Conservation (phyloP, 345 rosid genomes). For the Gynandropsis gynandra region DNA sequence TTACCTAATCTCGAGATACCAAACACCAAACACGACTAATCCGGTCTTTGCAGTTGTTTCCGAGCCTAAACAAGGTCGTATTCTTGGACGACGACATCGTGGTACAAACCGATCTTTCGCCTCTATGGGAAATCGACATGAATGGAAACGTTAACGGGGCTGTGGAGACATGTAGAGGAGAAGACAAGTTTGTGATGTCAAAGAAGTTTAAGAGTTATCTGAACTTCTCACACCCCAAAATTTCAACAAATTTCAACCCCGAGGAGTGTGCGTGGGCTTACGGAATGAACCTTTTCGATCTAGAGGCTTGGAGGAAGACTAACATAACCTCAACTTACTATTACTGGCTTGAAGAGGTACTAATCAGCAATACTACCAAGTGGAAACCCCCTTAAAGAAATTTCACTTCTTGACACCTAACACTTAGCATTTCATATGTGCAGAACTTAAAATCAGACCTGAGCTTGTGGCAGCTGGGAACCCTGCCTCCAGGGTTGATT, state of each 20-base stretch:
- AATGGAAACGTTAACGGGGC: conserved; percentile 92
- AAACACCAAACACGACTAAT: too few relatives aligned
- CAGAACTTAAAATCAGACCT: conserved; percentile 94
- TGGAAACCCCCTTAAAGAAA: too few relatives aligned
- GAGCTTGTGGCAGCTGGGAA: conserved; percentile 96
- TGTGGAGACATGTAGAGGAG: conserved; percentile 81
- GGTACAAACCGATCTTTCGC: conserved; percentile 84
- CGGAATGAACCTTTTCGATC: conserved; percentile 91
- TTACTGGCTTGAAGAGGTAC: conserved; percentile 81
- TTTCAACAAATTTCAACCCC: conserved; percentile 55
- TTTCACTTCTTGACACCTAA: neutral
- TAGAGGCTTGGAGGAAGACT: conserved; percentile 85
- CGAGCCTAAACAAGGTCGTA: conserved; percentile 78
- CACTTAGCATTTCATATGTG: conserved; percentile 17
- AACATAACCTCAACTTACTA: conserved; percentile 85
- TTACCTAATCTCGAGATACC: neutral
- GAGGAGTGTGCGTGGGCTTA: conserved; percentile 96
- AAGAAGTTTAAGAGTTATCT: conserved; percentile 78
- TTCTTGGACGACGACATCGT: conserved; percentile 93
- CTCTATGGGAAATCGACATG: conserved; percentile 89
- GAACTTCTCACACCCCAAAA: conserved; percentile 82
- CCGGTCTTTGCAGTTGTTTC: conserved; percentile 62
- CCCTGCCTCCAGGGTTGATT: conserved; percentile 85
- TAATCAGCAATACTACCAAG: neutral
- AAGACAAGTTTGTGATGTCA: conserved; percentile 77